Evolutionary conservation across 2,329 filamentous ascomycete genomes (phyloP), one percentile per base, ranked within the genome.

Genomic region (Fusarium coicis): DNA sequence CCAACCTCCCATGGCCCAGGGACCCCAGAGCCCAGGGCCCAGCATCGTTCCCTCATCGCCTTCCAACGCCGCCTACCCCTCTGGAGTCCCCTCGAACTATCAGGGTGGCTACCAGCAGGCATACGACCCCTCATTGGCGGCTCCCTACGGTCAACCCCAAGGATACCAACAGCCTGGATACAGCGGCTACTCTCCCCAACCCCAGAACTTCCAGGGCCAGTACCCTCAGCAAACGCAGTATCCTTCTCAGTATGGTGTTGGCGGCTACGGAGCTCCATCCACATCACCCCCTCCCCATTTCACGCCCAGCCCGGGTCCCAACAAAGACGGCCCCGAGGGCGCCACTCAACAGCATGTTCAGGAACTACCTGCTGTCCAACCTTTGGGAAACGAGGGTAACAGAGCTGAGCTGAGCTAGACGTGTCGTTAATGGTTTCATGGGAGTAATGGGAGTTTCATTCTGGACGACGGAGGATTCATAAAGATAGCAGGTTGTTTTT

Each of bases 341-440:
- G 19, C 44, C 19, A 19, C 65, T 5, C 73, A 75, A 21, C 72
- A 68, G 36, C 65, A 70, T 28, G 74, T 74, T 9, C 76, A 70
- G 37, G 80, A 82, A 68, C 54, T 82, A 61, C 73, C 75, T n/a
- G 65, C 77, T 42, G 67, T 76, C 23, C 73, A 77, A 54, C 77
- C 79, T 6, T 7, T 81, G 32, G 81, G 81, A 9, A 77, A 75
- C 6, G 78, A 79, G 66, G 74, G 61, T 32, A 82, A 82, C 69
- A 76, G 81, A 23, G 81, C 80, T 8, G 80, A 82, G 67, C 72
- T 82, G 36, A 65, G 71, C 58, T 78, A 77, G 44, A 56, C 23
- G 52, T 23, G 26, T 44, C 16, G 23, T 55, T 30, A 16, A 26
- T 62, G 55, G 28, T 39, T 52, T 52, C 10, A 37, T 10, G n/a